Evolutionary conservation across 768 basidiomycete species (phyloP).

Genomic region (Mycena galopus): DNA sequence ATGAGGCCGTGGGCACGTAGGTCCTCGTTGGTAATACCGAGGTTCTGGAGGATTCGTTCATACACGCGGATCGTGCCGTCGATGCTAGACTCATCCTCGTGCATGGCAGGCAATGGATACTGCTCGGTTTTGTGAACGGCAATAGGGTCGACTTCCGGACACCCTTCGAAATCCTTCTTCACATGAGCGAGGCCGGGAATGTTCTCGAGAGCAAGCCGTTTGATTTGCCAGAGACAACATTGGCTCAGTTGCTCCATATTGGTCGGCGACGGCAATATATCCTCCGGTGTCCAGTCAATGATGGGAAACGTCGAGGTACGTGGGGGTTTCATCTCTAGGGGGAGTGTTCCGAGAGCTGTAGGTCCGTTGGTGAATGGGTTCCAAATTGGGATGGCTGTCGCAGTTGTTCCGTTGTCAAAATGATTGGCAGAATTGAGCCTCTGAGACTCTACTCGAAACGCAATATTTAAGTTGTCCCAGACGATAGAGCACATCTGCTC

Average conservation of each 20-base stretch:
- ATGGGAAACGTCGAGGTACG: slow-evolving; percentile 8
- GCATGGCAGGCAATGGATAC: slow-evolving; percentile 33
- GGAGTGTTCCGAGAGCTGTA: slow-evolving; percentile 23
- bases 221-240: too few species aligned
- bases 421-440: too few species aligned
- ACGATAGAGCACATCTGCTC: slow-evolving; percentile 25
- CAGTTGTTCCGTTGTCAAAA: too few species aligned
- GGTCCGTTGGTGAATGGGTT: too few species aligned
- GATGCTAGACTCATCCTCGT: slow-evolving; percentile 41
- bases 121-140: slow-evolving; percentile 36
- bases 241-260: background rate
- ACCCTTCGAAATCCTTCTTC: too few species aligned
- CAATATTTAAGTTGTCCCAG: slow-evolving; percentile 5
- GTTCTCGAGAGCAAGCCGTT: too few species aligned
- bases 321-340: slow-evolving; percentile 29
- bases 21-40: slow-evolving; percentile 5
- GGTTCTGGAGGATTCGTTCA: slow-evolving; percentile 3
- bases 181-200: too few species aligned
- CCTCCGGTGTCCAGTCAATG: background rate
- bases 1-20: slow-evolving; percentile 31
- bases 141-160: slow-evolving; percentile 30
- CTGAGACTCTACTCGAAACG: too few species aligned
- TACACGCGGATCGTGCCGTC: slow-evolving; percentile 33
- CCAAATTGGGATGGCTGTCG: too few species aligned
- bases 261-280: slow-evolving; percentile 7